These are phyloP conservation scores for Fusarium praegraminearum DNA, from an alignment of 2,329 filamentous ascomycete species.

Conservation along the genomic window DNA sequence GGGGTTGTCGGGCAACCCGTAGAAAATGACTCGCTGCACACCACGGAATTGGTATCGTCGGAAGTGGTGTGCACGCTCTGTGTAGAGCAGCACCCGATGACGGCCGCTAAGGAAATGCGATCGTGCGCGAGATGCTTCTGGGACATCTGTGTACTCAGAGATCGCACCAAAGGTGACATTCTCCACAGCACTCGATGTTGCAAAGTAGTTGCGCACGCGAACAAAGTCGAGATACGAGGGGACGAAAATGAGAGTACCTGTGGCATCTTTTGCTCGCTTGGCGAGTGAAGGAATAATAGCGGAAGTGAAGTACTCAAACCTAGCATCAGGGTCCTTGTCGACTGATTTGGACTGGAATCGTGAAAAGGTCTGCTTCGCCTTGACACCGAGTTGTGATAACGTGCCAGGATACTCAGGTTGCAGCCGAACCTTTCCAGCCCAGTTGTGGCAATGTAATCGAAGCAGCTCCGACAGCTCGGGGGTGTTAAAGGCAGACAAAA, in stretches of 20 bases:
- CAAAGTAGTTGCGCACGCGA: slow-evolving; percentile 90
- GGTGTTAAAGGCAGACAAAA: slow-evolving; percentile 85
- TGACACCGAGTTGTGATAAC: slow-evolving; percentile 78
- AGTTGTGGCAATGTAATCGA: slow-evolving; percentile 81
- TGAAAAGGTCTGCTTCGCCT: slow-evolving; percentile 88
- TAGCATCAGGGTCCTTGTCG: slow-evolving; percentile 82
- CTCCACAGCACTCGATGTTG: slow-evolving; percentile 71
- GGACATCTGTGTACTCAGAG: slow-evolving; percentile 85
- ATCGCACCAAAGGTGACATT: slow-evolving; percentile 77
- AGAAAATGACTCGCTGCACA: slow-evolving; percentile 87
- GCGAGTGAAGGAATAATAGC: slow-evolving; percentile 81
- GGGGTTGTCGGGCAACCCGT: slow-evolving; percentile 90
- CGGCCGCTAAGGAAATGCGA: slow-evolving; percentile 88
- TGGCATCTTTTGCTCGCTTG: slow-evolving; percentile 72
- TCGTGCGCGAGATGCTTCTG: slow-evolving; percentile 84
- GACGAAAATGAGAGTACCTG: slow-evolving; percentile 86
- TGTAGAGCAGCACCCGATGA: slow-evolving; percentile 88
- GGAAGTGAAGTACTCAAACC: slow-evolving; percentile 91
- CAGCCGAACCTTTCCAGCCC: slow-evolving; percentile 81
- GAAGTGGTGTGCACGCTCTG: slow-evolving; percentile 97
- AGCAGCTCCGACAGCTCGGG: slow-evolving; percentile 88
- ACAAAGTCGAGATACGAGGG: slow-evolving; percentile 97
- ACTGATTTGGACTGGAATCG: slow-evolving; percentile 81
- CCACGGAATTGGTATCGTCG: slow-evolving; percentile 86
- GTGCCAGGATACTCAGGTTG: slow-evolving; percentile 76